Base-by-base conservation (phyloP, 2,329 filamentous ascomycete species). In the Curvularia sp. region DNA sequence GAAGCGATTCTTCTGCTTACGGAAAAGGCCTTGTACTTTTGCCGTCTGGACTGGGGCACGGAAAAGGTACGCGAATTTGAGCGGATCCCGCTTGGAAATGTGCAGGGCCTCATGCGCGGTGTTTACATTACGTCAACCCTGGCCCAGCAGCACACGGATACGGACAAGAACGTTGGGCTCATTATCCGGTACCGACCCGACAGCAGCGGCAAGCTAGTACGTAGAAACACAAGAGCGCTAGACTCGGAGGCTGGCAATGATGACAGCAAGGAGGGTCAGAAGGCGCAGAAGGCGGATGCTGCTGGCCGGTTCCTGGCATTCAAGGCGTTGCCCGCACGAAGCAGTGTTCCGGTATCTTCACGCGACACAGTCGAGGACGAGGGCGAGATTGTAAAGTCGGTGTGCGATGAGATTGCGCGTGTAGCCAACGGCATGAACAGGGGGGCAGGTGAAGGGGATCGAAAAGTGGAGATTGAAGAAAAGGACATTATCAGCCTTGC, bases 41-140 rank as follows among this genome's bases (percentile, higher is more conserved):
- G 93, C 75, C 87, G 91, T 13, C 93, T 98, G 68, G 93, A 98
- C 77, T 98, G 94, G 93, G 90, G 91, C 62, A 89, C 93, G 7
- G 95, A 98, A 79, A 98, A 98, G 74, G 91, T 99, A 1, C 89
- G 90, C 12, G 93, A 90, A 0, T 98, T 97, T 75, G 93, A 98
- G 78, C 85, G 93, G 7, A 87, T 97, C 13, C 88, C 90, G 57
- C 82, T 98, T 7, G 83, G 85, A 19, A 90, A 92, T 56, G 81
- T 99, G 34, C 83, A 85, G 1, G 83, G 84, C 23, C 86, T 99
- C 67, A 88, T 88, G 71, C 86, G 89, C 59, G 95, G 95, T 19
- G 89, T 92, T 0, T 99, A 98, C 71, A 90, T 99, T 70, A 97
- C 93, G 0, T 94, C 90, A 2, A 95, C 92, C 0, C 83, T 97